Conservation (phyloP, 2,329 filamentous ascomycete species). For the Aspergillus sp. region DNA sequence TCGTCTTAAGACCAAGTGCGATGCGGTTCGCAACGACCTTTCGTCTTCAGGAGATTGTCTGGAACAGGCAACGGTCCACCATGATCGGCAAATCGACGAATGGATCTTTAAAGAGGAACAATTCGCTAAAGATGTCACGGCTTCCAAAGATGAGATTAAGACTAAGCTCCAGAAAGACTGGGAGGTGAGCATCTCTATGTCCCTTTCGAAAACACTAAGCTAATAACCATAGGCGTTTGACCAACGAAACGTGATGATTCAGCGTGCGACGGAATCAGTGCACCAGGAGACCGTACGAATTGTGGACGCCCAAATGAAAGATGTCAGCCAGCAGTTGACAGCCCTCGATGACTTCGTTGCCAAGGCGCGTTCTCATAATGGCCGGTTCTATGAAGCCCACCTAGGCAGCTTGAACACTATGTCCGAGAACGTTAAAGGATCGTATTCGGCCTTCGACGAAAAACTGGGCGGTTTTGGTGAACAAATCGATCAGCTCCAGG, state of each 20-base stretch:
- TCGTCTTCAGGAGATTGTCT: constrained; percentile 62
- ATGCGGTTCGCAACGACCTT: constrained; percentile 63
- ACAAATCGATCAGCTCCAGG: constrained; percentile 65
- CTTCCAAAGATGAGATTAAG: constrained; percentile 75
- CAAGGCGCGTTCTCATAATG: constrained; percentile 76
- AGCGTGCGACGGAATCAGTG: constrained; percentile 77
- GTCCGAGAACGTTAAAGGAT: constrained; percentile 66
- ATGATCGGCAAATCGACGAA: constrained; percentile 67
- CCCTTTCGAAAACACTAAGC: constrained; percentile 10
- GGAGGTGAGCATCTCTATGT: constrained; percentile 55
- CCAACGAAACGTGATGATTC: constrained; percentile 77
- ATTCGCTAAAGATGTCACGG: constrained; percentile 68
- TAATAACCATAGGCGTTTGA: constrained; percentile 60
- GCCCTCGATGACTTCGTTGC: constrained; percentile 88
- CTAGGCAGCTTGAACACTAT: constrained; percentile 63
- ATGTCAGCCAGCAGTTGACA: constrained; percentile 84
- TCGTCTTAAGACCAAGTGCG: constrained; percentile 64
- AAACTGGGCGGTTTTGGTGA: constrained; percentile 69
- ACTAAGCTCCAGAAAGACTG: constrained; percentile 82
- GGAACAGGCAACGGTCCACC: constrained; percentile 62
- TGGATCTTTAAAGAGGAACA: constrained; percentile 70
- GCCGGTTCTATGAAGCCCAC: constrained; percentile 70
- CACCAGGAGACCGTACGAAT: constrained; percentile 87
- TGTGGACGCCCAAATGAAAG: constrained; percentile 82
- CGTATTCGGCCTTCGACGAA: constrained; percentile 67